These are phyloP conservation scores for Podaxis mareebaensis DNA, from an alignment of 768 basidiomycete genomes.

Conservation along the genomic window DNA sequence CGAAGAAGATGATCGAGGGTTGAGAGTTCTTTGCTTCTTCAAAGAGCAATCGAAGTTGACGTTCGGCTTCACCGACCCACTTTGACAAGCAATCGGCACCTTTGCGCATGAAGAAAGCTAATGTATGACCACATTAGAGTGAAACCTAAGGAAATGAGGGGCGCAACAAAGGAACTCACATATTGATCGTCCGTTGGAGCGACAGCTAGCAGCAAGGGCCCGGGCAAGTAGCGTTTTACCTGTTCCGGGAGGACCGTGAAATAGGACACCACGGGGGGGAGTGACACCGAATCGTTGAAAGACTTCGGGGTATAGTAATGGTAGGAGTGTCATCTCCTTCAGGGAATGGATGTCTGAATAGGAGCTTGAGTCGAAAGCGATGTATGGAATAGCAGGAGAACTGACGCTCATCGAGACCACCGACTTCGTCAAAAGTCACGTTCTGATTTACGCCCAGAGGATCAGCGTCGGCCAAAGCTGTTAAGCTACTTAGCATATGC, in stretches of 20 bases:
- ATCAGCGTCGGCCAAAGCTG: constrained; percentile 92
- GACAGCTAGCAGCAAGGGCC: constrained; percentile 91
- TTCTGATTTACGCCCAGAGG: constrained; percentile 92
- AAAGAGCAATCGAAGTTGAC: constrained; percentile 91
- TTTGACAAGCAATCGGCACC: constrained; percentile 97
- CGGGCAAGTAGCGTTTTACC: constrained; percentile 94
- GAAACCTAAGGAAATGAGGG: background rate
- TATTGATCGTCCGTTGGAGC: constrained; percentile 83
- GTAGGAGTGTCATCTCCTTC: constrained; percentile 98
- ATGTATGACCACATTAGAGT: background rate
- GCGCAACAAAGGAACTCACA: constrained; percentile 51
- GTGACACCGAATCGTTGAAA: constrained; percentile 94
- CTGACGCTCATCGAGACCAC: constrained; percentile 92
- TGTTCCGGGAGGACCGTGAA: constrained; percentile 99
- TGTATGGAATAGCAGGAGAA: constrained; percentile 18
- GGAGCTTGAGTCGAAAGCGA: constrained; percentile 3
- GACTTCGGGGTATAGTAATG: constrained; percentile 93
- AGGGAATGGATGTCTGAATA: constrained; percentile 88
- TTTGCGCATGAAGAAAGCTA: constrained; percentile 99
- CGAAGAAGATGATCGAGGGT: constrained; percentile 98
- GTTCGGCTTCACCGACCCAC: constrained; percentile 99
- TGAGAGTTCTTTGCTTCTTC: constrained; percentile 93
- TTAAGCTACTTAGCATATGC: constrained; percentile 17
- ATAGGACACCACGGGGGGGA: constrained; percentile 93
- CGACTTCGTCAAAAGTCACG: constrained; percentile 95